These are phyloP conservation scores for Globisporangium nagaii DNA, from an alignment of 352 stramenopile genomes.

Conservation along the genomic window DNA sequence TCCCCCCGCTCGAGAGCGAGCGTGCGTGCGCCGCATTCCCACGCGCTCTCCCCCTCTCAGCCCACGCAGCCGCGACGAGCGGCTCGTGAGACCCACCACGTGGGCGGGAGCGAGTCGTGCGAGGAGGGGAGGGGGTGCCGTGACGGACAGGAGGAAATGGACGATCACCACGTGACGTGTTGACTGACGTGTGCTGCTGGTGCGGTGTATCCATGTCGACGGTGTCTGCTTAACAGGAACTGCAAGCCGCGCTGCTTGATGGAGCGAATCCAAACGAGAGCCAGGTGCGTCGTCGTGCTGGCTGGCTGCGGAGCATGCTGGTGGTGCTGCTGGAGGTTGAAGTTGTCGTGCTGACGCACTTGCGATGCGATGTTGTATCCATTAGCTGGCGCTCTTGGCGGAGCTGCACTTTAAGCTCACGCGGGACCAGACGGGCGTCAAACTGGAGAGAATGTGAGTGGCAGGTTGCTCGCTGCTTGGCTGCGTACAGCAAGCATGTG, in stretches of 20 bases:
- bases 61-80: too few relatives aligned
- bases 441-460: constrained; percentile 78
- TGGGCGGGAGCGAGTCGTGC: too few relatives aligned
- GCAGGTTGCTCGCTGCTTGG: not conserved
- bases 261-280: constrained; percentile 32
- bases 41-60: too few relatives aligned
- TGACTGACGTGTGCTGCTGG: too few relatives aligned
- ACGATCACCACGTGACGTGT: too few relatives aligned
- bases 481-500: too few relatives aligned
- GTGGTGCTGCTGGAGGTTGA: not conserved
- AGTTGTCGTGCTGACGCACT: constrained; percentile 1
- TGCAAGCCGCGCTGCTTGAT: constrained; percentile 53
- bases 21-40: too few relatives aligned
- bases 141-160: too few relatives aligned
- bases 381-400: constrained; percentile 61
- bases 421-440: constrained; percentile 62
- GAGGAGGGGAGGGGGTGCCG: too few relatives aligned
- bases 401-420: constrained; percentile 81
- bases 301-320: not conserved
- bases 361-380: not conserved
- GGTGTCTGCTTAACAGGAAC: constrained; percentile 52
- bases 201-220: too few relatives aligned
- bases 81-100: too few relatives aligned
- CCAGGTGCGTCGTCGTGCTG: constrained; percentile 31
- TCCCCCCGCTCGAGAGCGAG: too few relatives aligned